Conservation (phyloP, 2,329 filamentous ascomycete genomes). For the Blumeria graminis region DNA sequence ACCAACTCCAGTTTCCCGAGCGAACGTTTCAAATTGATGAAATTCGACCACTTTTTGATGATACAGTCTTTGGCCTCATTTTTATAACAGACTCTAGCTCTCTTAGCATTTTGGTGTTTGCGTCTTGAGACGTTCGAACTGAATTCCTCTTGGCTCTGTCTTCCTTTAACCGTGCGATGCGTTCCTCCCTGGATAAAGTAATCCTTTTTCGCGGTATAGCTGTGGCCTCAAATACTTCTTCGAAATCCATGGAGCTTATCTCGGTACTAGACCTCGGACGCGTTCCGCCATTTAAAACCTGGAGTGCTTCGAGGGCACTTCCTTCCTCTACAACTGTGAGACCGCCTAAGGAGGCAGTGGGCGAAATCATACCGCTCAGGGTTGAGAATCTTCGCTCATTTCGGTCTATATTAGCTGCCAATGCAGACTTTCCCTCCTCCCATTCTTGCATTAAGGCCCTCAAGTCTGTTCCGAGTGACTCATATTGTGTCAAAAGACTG, state of each 20-base stretch:
- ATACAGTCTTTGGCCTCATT: slow-evolving; percentile 20
- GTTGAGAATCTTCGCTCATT: slow-evolving; percentile 48
- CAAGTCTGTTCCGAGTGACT: slow-evolving; percentile 76
- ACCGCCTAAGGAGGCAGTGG: slow-evolving; percentile 39
- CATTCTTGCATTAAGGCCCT: slow-evolving; percentile 59
- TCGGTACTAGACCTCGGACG: slow-evolving; percentile 25
- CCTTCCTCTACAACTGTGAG: slow-evolving; percentile 36
- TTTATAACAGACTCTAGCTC: slow-evolving; percentile 82
- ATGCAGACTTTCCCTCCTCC: slow-evolving; percentile 65
- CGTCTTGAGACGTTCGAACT: slow-evolving; percentile 50
- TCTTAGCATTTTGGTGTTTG: slow-evolving; percentile 69
- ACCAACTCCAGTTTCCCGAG: not conserved
- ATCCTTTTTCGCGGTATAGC: slow-evolving; percentile 48
- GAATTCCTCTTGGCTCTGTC: slow-evolving; percentile 54
- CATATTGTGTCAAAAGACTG: slow-evolving; percentile 69
- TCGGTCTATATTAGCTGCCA: slow-evolving; percentile 54
- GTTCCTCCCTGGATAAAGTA: slow-evolving; percentile 59
- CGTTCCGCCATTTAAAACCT: slow-evolving; percentile 51
- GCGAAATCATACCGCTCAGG: slow-evolving; percentile 30
- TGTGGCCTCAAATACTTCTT: slow-evolving; percentile 79
- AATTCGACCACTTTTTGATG: slow-evolving; percentile 10
- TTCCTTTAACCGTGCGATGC: slow-evolving; percentile 68
- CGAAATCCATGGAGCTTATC: slow-evolving; percentile 32
- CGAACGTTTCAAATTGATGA: slow-evolving; percentile 15
- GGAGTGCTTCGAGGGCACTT: slow-evolving; percentile 44